phyloP scores from a whole-genome alignment of 805 yeast species.

The Komagataella pastoris region DNA sequence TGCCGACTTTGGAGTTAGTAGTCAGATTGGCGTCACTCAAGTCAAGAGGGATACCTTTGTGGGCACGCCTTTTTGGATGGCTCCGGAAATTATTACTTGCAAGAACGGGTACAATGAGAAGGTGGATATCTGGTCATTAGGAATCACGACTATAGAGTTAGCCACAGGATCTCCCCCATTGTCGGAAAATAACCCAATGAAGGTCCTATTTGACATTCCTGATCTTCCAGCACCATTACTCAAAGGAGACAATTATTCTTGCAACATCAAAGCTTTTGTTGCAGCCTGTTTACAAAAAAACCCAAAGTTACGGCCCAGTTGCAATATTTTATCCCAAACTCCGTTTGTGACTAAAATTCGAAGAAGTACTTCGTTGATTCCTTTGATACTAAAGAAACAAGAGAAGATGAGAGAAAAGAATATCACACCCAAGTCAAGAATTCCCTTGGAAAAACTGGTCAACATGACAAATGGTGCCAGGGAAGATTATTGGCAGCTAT shows the following conservation, averaged over 20 bases:
- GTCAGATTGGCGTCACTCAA: conserved; percentile 50
- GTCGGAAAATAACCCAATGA: conserved; percentile 60
- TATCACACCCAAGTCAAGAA: background rate
- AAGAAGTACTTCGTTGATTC: conserved; percentile 16
- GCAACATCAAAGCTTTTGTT: conserved; percentile 20
- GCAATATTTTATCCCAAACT: conserved; percentile 36
- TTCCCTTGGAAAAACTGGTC: background rate
- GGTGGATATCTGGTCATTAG: conserved; percentile 94
- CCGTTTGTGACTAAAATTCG: conserved; percentile 31
- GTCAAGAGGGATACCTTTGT: conserved; percentile 63
- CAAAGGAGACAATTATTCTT: conserved; percentile 27
- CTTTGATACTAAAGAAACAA: conserved; percentile 26
- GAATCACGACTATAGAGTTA: conserved; percentile 83
- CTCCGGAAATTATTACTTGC: conserved; percentile 79
- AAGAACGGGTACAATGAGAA: conserved; percentile 61
- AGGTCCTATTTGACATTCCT: conserved; percentile 62
- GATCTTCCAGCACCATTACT: conserved; percentile 48
- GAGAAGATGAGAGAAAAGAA: conserved; percentile 19
- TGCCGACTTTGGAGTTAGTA: conserved; percentile 91
- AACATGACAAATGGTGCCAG: background rate
- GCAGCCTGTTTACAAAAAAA: conserved; percentile 5
- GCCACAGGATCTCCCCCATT: conserved; percentile 76
- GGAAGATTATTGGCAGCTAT: background rate
- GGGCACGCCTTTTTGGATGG: conserved; percentile 98
- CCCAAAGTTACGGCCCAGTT: conserved; percentile 17